Percentiles rank a stretch among this genome's conserved stretches.
Evolutionary conservation across 2,329 filamentous ascomycete genomes (phyloP).

Genomic region (Rachicladosporium sp.): DNA sequence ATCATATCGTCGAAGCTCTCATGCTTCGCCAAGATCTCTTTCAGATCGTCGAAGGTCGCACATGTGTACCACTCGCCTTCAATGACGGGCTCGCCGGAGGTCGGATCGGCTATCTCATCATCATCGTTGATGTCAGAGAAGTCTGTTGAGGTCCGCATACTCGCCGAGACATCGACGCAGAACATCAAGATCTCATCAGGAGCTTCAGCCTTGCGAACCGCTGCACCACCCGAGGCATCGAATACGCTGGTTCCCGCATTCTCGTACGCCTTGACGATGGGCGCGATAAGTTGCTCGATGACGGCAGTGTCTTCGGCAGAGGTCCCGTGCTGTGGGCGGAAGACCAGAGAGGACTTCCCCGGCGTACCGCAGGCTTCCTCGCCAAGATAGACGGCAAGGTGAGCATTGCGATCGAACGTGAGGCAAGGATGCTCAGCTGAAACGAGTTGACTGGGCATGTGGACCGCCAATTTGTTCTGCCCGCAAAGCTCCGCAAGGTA

Average conservation of each 20-base stretch:
- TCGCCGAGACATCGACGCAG: conserved; percentile 24
- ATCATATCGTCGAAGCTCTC: conserved; percentile 21
- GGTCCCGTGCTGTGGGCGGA: conserved; percentile 21
- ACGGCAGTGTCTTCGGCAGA: conserved; percentile 23
- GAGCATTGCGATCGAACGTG: conserved; percentile 24
- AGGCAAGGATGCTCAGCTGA: conserved; percentile 21
- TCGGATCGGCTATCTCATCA: conserved; percentile 4
- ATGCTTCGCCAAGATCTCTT: conserved; percentile 14
- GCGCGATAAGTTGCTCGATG: conserved; percentile 24
- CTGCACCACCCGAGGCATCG: conserved; percentile 21
- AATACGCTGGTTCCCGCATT: conserved; percentile 25
- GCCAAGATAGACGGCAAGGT: conserved; percentile 26
- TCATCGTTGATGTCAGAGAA: conserved; percentile 20
- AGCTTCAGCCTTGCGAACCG: conserved; percentile 14
- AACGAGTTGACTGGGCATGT: conserved; percentile 17
- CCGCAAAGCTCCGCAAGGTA: conserved; percentile 22
- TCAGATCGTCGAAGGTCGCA: conserved; percentile 14
- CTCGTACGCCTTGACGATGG: conserved; percentile 20
- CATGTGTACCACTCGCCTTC: conserved; percentile 7
- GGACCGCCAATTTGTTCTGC: conserved; percentile 20
- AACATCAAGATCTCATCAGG: conserved; percentile 26
- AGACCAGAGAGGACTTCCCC: conserved; percentile 23
- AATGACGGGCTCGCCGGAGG: background rate
- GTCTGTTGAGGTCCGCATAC: conserved; percentile 20
- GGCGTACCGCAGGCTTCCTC: conserved; percentile 21